These are phyloP conservation scores for Anisodus acutangulus DNA, from an alignment of 257 asterid species.

Conservation along the genomic window DNA sequence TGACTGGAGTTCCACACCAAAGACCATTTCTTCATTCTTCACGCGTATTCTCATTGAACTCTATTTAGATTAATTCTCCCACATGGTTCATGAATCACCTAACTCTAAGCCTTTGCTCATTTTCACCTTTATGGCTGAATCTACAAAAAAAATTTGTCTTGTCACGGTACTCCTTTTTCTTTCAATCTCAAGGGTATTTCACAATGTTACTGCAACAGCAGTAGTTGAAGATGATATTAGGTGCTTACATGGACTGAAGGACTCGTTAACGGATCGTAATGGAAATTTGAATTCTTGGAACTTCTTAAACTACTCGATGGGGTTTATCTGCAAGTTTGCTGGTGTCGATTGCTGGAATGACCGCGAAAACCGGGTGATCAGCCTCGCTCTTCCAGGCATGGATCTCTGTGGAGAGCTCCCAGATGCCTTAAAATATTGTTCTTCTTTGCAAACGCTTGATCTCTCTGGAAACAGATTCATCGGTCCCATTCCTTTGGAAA, in stretches of 20 bases:
- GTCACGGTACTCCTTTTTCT: not conserved
- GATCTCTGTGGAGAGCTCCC: slow-evolving; percentile 59
- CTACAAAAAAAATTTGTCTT: not conserved
- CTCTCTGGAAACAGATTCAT: slow-evolving; percentile 69
- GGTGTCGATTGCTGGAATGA: slow-evolving; percentile 86
- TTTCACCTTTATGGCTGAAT: not conserved
- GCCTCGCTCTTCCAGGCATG: slow-evolving; percentile 64
- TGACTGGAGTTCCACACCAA: too few species aligned
- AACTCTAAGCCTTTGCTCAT: not conserved
- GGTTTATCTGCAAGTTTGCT: too few species aligned
- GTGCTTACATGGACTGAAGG: slow-evolving; percentile 66
- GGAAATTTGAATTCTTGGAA: slow-evolving; percentile 49
- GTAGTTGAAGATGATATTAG: slow-evolving; percentile 63
- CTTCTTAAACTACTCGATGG: too few species aligned
- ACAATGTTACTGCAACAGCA: not conserved
- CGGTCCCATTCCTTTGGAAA: slow-evolving; percentile 68
- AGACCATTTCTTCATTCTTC: too few species aligned
- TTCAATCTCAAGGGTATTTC: not conserved
- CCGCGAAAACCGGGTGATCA: slow-evolving; percentile 61
- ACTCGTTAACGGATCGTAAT: slow-evolving; percentile 51
- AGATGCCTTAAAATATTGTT: slow-evolving; percentile 57
- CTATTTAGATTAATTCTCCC: not conserved
- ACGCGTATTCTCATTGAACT: not conserved
- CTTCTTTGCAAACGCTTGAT: slow-evolving; percentile 45
- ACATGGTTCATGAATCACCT: not conserved